Percentiles rank a stretch among this genome's conserved stretches.
phyloP scores from a whole-genome alignment of 257 asterid species.

The Solanum corneliomulleri region DNA sequence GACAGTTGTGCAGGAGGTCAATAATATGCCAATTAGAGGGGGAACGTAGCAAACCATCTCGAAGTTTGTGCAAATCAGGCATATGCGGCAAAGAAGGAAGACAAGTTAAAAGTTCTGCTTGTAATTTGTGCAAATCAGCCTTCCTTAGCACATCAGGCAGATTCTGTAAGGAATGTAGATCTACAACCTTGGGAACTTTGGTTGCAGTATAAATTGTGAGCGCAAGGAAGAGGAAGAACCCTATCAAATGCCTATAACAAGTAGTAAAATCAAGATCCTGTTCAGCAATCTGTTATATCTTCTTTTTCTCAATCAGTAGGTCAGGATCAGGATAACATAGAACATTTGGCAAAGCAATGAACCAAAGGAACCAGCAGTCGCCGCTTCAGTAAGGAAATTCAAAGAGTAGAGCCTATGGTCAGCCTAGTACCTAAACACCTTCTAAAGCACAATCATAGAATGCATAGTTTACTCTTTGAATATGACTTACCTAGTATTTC shows the following conservation, averaged over 20 bases:
- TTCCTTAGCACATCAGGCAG: slow-evolving; percentile 57
- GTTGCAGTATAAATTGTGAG: slow-evolving; percentile 86
- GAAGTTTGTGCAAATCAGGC: slow-evolving; percentile 59
- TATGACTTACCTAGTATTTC: neutral
- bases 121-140: slow-evolving; percentile 68
- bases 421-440: neutral
- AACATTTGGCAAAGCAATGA: neutral
- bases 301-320: neutral
- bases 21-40: slow-evolving; percentile 65
- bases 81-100: slow-evolving; percentile 73
- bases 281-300: neutral
- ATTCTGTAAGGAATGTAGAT: slow-evolving; percentile 45
- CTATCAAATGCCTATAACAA: slow-evolving; percentile 88
- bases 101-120: slow-evolving; percentile 47
- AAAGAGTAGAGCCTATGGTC: neutral
- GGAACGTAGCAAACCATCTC: slow-evolving; percentile 46
- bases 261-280: neutral
- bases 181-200: slow-evolving; percentile 65
- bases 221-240: slow-evolving; percentile 86
- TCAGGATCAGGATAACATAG: neutral
- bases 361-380: neutral
- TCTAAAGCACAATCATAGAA: neutral
- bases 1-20: slow-evolving; percentile 64
- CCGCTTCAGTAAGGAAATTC: neutral
- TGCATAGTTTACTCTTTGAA: neutral